A percentile compares a stretch with the other conserved stretches of the same genome.
Evolutionary conservation across 2,329 filamentous ascomycete species (phyloP).

Genomic region (Aspergillus latus): DNA sequence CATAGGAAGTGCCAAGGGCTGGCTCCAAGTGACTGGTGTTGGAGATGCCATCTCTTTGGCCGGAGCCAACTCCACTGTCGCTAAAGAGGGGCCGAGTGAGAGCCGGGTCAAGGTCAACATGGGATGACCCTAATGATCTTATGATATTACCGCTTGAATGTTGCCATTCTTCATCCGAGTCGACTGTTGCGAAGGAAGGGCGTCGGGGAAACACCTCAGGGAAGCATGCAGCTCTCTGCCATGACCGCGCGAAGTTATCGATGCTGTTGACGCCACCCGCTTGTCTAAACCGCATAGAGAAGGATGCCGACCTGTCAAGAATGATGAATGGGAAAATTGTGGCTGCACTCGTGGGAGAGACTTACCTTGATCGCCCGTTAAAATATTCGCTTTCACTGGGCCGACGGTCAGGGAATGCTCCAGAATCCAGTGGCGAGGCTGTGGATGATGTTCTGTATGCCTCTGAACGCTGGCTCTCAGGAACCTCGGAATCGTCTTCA

Average conservation of each 20-base stretch:
- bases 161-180: constrained; percentile 48
- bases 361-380: constrained; percentile 19
- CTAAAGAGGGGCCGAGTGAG: constrained; percentile 30
- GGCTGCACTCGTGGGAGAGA: background rate
- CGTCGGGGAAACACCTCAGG: constrained; percentile 80
- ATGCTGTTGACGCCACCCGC: constrained; percentile 91
- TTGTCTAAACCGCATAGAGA: constrained; percentile 55
- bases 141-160: constrained; percentile 23
- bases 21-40: constrained; percentile 41
- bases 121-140: constrained; percentile 20
- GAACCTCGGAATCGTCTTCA: constrained; percentile 7
- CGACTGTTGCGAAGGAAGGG: constrained; percentile 68
- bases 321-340: background rate
- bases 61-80: constrained; percentile 16
- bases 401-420: constrained; percentile 14
- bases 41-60: constrained; percentile 21
- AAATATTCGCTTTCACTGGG: constrained; percentile 12
- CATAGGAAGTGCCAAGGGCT: constrained; percentile 63
- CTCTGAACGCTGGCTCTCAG: constrained; percentile 3
- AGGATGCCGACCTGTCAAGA: constrained; percentile 35
- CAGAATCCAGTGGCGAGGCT: constrained; percentile 13
- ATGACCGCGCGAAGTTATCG: constrained; percentile 87
- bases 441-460: constrained; percentile 7
- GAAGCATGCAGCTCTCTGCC: constrained; percentile 87
- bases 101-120: constrained; percentile 31